Evolutionary conservation across 2,329 filamentous ascomycete species (phyloP), one percentile per base, ranked within the genome.

Genomic region (Ophiostoma novo-ulmi): DNA sequence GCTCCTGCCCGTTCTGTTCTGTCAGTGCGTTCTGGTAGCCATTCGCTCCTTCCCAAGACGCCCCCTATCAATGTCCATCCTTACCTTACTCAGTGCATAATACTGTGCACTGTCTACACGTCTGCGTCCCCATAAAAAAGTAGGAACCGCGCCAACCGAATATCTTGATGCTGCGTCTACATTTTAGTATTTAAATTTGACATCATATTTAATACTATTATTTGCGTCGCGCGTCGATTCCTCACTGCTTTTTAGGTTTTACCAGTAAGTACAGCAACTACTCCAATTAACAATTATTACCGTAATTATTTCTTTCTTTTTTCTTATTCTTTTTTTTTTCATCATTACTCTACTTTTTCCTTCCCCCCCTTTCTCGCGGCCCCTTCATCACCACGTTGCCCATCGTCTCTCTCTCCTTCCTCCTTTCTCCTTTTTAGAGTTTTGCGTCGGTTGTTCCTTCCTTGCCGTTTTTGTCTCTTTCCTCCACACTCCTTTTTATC

Each of bases 401-500:
- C 31, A n/a, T 67, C 67, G 8, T 13, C 44, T 20, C 67, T 20
- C 67, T 38, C 35, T 31, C 31, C 48, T 13, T 17, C 55, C 36
- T 26, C 14, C 35, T 69, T n/a, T 22, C 70, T 68, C 61, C 58
- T 63, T 63, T 63, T 39, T 64, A 58, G 52, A 22, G 52, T 64
- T 38, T 20, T 64, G 35, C 35, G 31, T 64, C 17, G 61, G 26
- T 38, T 38, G 61, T 10, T 64, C 61, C 61, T 64, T 38, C 52
- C 36, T 44, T 41, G 61, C 20, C 22, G 20, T 26, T 17, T 61
- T n/a, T 61, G 26, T 63, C 44, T 38, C 22, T 68, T 38, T 66
- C 31, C 61, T 64, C 61, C 61, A 35, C 61, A 64, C 35, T 64
- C 61, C 61, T 64, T 38, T 36, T 64, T 22, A 20, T 22, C 35